Evolutionary conservation across 2,329 filamentous ascomycete species (phyloP).

Genomic region (Aspergillus terreus): DNA sequence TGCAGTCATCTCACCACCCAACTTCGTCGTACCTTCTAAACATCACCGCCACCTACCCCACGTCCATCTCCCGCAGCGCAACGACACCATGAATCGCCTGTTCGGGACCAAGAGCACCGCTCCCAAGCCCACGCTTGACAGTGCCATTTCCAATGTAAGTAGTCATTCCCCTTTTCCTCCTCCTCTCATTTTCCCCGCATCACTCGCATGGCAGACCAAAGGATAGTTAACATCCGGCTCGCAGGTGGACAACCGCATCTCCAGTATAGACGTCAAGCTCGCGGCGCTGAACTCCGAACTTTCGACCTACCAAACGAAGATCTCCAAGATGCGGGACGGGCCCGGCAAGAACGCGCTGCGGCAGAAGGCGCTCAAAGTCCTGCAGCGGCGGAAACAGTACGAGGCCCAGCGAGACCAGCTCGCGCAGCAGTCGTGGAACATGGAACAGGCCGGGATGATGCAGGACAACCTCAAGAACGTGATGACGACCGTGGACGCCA

Average conservation of each 20-base stretch:
- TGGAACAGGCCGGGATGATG: constrained; percentile 98
- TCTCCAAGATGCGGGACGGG: constrained; percentile 90
- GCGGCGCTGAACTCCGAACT: constrained; percentile 89
- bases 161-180: constrained; percentile 2
- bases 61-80: constrained; percentile 1
- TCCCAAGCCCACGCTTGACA: constrained; percentile 83
- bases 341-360: constrained; percentile 90
- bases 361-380: constrained; percentile 88
- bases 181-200: constrained; percentile 2
- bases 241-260: constrained; percentile 74
- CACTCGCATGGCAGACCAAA: constrained; percentile 3
- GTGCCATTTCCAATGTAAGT: constrained; percentile 74
- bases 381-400: constrained; percentile 91
- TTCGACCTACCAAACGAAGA: constrained; percentile 78
- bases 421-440: constrained; percentile 94
- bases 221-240: neutral
- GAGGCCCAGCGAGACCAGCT: constrained; percentile 92
- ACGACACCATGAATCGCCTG: constrained; percentile 77
- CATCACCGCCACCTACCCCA: neutral
- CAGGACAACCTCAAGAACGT: constrained; percentile 98
- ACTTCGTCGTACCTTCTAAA: neutral
- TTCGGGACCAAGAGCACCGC: constrained; percentile 84
- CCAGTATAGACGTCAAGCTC: constrained; percentile 90
- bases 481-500: constrained; percentile 95
- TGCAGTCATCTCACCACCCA: neutral